phyloP scores from a whole-genome alignment of 306 rosid genomes.

The Nissolia schottii region DNA sequence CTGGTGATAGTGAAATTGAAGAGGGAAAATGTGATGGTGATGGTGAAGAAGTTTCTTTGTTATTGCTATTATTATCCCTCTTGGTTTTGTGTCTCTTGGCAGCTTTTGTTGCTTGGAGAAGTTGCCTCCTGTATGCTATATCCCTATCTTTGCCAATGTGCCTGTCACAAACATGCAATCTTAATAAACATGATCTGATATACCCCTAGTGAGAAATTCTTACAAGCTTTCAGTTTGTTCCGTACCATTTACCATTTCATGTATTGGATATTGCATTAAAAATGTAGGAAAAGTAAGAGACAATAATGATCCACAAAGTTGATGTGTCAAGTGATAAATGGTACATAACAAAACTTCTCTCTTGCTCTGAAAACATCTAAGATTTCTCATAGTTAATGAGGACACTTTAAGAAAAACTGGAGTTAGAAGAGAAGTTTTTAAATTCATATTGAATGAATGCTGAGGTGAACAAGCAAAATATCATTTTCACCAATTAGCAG shows the following conservation, averaged over 20 bases:
- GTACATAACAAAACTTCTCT: too few species aligned
- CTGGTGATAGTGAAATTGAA: slow-evolving; percentile 26
- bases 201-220: too few species aligned
- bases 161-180: slow-evolving; percentile 39
- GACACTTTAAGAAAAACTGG: neutral
- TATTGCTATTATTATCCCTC: neutral
- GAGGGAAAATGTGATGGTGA: slow-evolving; percentile 17
- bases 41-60: slow-evolving; percentile 6
- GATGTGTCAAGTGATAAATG: too few species aligned
- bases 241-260: too few species aligned
- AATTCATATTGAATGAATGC: neutral
- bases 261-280: too few species aligned
- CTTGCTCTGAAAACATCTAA: too few species aligned
- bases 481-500: neutral
- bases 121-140: slow-evolving; percentile 34
- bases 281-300: too few species aligned
- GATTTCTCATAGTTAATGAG: neutral
- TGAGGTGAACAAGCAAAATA: neutral
- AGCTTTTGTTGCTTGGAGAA: slow-evolving; percentile 31
- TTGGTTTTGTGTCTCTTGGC: slow-evolving; percentile 11
- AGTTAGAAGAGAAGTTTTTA: neutral
- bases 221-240: too few species aligned
- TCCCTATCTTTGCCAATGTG: slow-evolving; percentile 32
- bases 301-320: too few species aligned
- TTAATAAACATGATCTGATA: slow-evolving; percentile 1